Conservation (phyloP, 257 asterid species). For the Solanum etuberosum region DNA sequence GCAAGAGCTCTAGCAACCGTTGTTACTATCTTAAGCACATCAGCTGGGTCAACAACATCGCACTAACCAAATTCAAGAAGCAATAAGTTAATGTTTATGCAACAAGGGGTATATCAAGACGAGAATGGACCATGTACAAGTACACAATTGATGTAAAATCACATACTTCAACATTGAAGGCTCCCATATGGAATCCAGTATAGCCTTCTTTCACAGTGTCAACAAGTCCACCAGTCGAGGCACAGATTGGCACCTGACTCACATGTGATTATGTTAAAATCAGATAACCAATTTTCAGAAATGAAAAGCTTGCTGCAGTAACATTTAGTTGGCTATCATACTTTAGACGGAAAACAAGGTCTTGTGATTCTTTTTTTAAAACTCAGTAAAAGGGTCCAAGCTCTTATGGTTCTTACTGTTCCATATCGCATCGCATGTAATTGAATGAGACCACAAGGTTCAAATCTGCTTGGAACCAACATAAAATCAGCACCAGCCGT, state of each 20-base stretch:
- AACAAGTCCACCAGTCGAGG: conserved; percentile 97
- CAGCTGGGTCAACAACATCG: conserved; percentile 50
- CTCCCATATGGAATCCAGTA: conserved; percentile 98
- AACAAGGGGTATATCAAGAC: background rate
- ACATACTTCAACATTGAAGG: conserved; percentile 64
- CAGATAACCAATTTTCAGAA: background rate
- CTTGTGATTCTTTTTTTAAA: background rate
- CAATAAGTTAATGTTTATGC: background rate
- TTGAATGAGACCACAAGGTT: conserved; percentile 97
- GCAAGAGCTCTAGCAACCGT: conserved; percentile 57
- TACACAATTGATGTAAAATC: background rate
- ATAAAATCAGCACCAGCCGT: conserved; percentile 86
- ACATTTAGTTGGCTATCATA: background rate
- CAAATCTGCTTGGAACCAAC: conserved; percentile 90
- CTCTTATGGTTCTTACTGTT: conserved; percentile 44
- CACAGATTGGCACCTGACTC: conserved; percentile 65
- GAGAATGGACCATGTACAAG: background rate
- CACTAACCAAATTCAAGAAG: conserved; percentile 39
- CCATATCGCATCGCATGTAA: conserved; percentile 98
- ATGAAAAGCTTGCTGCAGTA: background rate
- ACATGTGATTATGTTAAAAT: background rate
- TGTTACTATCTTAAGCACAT: conserved; percentile 55
- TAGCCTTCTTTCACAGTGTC: conserved; percentile 88
- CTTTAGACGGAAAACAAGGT: background rate
- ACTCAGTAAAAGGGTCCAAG: background rate